A percentile compares a stretch with the other conserved stretches of the same genome.
Evolutionary conservation across 352 stramenopile species (phyloP).

Genomic region (Globisporangium sylvaticum): DNA sequence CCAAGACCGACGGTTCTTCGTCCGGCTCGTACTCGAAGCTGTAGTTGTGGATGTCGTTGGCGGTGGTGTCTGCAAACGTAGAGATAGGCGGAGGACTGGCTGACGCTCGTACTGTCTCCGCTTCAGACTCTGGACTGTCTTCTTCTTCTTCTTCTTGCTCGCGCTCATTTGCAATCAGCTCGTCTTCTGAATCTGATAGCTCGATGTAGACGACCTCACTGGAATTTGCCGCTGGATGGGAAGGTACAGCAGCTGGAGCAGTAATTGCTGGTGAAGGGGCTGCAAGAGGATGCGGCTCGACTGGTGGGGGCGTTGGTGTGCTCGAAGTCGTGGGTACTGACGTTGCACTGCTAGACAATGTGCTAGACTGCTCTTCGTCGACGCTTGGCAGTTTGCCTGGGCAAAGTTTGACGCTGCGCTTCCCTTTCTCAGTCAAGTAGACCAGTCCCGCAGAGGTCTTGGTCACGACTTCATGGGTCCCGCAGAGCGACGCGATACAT

Average conservation of each 20-base stretch:
- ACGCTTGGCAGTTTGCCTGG: slow-evolving; percentile 19
- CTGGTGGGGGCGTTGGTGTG: not conserved
- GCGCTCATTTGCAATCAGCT: not conserved
- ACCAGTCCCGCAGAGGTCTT: slow-evolving; percentile 36
- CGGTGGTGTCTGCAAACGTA: not conserved
- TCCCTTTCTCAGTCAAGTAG: slow-evolving; percentile 56
- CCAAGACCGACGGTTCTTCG: slow-evolving; percentile 2
- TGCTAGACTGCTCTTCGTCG: not conserved
- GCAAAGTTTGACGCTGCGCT: slow-evolving; percentile 45
- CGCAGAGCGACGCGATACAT: slow-evolving; percentile 50
- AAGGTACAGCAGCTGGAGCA: not conserved
- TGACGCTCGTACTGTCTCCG: slow-evolving; percentile 15
- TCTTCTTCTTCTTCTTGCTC: no score
- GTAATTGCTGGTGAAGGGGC: not conserved
- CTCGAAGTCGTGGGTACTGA: not conserved
- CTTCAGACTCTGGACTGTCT: slow-evolving; percentile 14
- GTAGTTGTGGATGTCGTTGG: not conserved
- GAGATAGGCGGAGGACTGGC: not conserved
- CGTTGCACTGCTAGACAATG: not conserved
- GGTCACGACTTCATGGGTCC: slow-evolving; percentile 54
- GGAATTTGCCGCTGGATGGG: not conserved
- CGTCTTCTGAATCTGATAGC: slow-evolving; percentile 38
- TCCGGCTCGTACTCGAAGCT: slow-evolving; percentile 15
- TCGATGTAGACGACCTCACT: slow-evolving; percentile 29
- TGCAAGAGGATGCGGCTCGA: not conserved